Conservation (phyloP, 2,329 filamentous ascomycete genomes). For the Cytospora chrysosperma region DNA sequence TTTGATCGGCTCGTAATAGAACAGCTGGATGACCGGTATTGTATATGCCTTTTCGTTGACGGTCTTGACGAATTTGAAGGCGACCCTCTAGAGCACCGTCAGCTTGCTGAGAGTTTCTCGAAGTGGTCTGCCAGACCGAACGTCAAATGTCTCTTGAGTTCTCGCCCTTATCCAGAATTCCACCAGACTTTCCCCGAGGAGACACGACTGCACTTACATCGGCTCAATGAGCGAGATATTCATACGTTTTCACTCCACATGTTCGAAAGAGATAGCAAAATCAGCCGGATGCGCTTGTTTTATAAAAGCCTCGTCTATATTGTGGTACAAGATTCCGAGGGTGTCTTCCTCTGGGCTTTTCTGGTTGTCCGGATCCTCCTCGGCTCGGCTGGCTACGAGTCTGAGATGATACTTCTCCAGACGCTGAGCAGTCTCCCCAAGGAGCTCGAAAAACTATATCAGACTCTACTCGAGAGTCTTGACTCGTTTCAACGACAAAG, state of each 20-base stretch:
- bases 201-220: background rate
- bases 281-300: background rate
- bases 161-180: slow-evolving; percentile 11
- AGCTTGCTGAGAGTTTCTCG: background rate
- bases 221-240: slow-evolving; percentile 3
- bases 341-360: slow-evolving; percentile 13
- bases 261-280: background rate
- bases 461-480: background rate
- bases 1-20: background rate
- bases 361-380: slow-evolving; percentile 2
- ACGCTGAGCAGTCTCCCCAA: background rate
- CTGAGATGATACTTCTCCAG: background rate
- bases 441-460: background rate
- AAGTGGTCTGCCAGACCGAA: background rate
- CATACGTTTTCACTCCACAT: background rate
- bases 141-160: slow-evolving; percentile 10
- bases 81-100: background rate
- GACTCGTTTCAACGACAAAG: background rate
- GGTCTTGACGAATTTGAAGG: slow-evolving; percentile 12
- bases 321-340: background rate
- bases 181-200: background rate
- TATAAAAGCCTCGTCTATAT: background rate
- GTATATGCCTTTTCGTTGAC: slow-evolving; percentile 5
- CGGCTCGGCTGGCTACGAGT: background rate
- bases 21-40: background rate